Conservation (phyloP, 2,329 filamentous ascomycete species). For the Fusarium sp. region DNA sequence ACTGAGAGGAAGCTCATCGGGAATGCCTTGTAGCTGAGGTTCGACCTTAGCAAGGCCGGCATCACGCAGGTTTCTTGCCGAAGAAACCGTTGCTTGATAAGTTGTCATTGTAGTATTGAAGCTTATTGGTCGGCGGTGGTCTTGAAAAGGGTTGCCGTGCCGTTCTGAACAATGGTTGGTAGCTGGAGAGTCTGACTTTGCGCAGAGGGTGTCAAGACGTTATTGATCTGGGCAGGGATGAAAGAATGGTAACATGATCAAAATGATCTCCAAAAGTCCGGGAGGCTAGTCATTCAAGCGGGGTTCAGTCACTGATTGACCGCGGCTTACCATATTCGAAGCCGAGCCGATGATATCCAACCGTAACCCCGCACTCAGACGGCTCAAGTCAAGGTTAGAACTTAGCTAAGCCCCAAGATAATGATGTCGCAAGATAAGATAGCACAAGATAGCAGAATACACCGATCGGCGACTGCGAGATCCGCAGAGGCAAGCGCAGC, state of each 20-base stretch:
- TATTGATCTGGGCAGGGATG: not conserved
- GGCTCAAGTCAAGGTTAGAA: not conserved
- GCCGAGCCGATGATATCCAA: slow-evolving; percentile 37
- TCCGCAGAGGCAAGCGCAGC: too few relatives aligned
- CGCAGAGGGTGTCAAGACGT: too few relatives aligned
- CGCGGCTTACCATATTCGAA: slow-evolving; percentile 29
- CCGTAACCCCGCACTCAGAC: slow-evolving; percentile 25
- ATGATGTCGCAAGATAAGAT: too few relatives aligned
- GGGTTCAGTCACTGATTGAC: slow-evolving; percentile 16
- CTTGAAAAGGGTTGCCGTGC: not conserved
- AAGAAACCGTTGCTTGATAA: slow-evolving; percentile 32
- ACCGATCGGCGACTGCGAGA: too few relatives aligned
- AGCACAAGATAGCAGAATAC: too few relatives aligned
- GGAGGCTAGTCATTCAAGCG: slow-evolving; percentile 10
- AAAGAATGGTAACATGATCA: not conserved
- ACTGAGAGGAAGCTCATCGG: slow-evolving; percentile 38
- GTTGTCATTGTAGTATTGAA: slow-evolving; percentile 10
- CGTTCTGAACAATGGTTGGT: too few relatives aligned
- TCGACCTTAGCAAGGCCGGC: slow-evolving; percentile 47
- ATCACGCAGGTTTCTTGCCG: slow-evolving; percentile 36
- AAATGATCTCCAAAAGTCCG: slow-evolving; percentile 12
- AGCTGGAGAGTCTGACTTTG: too few relatives aligned
- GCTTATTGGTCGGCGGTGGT: not conserved
- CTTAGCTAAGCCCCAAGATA: too few relatives aligned
- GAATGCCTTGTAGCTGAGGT: slow-evolving; percentile 46